Evolutionary conservation across 2,329 filamentous ascomycete genomes (phyloP).

Genomic region (Chaetomium sp.): DNA sequence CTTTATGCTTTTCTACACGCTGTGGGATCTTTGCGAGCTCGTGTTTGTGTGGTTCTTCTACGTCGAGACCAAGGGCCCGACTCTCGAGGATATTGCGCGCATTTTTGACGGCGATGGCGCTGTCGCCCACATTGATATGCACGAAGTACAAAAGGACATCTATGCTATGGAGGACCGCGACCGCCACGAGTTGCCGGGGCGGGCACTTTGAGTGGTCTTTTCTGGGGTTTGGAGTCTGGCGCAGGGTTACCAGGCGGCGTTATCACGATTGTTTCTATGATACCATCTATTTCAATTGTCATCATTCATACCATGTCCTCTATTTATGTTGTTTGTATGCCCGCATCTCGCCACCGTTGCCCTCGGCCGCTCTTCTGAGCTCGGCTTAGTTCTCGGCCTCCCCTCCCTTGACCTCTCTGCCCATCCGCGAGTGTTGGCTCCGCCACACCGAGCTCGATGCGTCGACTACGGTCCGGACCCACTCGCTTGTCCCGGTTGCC

Average conservation of each 20-base stretch:
- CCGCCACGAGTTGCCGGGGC: slow-evolving; percentile 24
- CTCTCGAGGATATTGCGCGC: slow-evolving; percentile 69
- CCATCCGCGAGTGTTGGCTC: slow-evolving; percentile 24
- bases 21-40: slow-evolving; percentile 63
- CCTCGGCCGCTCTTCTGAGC: neutral
- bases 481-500: slow-evolving; percentile 24
- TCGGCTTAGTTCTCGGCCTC: neutral
- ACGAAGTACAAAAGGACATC: slow-evolving; percentile 59
- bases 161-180: slow-evolving; percentile 25
- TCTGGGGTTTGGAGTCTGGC: slow-evolving; percentile 18
- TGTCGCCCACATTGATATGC: slow-evolving; percentile 56
- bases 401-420: neutral
- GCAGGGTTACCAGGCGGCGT: neutral
- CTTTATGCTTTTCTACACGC: slow-evolving; percentile 66
- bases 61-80: slow-evolving; percentile 70
- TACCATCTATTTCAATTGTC: neutral
- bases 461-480: slow-evolving; percentile 26
- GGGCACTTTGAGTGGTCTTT: slow-evolving; percentile 9
- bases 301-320: neutral
- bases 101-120: slow-evolving; percentile 70
- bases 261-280: slow-evolving; percentile 1
- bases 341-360: neutral
- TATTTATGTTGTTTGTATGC: neutral
- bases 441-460: slow-evolving; percentile 15
- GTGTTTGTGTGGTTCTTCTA: slow-evolving; percentile 67